Percentiles rank a stretch among this genome's conserved stretches.
These are phyloP conservation scores for Floccularia luteovirens DNA, from an alignment of 768 basidiomycete genomes.

Conservation along the genomic window DNA sequence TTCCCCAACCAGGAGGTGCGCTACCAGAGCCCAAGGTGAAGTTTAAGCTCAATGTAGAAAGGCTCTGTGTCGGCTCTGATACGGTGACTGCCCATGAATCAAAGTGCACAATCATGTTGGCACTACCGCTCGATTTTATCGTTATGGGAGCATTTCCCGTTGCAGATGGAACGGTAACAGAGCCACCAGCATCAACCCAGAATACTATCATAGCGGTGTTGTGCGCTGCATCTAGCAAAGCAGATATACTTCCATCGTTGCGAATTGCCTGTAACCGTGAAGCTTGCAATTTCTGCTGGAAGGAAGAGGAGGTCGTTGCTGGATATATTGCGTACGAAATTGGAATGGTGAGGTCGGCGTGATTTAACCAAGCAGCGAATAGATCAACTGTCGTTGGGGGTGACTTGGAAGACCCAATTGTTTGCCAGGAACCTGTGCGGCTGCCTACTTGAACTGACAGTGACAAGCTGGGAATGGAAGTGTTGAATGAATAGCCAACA, in stretches of 20 bases:
- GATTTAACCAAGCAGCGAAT: constrained; percentile 32
- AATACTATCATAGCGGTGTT: constrained; percentile 32
- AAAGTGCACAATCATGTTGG: constrained; percentile 22
- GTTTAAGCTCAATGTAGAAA: constrained; percentile 18
- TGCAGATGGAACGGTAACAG: constrained; percentile 18
- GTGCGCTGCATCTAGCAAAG: constrained; percentile 27
- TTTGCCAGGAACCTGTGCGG: constrained; percentile 52
- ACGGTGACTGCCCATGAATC: constrained; percentile 29
- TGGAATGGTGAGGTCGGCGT: constrained; percentile 14
- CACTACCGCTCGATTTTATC: constrained; percentile 24
- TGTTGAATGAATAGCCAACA: constrained; percentile 52
- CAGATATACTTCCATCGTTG: constrained; percentile 28
- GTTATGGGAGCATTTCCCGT: constrained; percentile 18
- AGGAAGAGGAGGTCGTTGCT: constrained; percentile 19
- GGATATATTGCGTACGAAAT: constrained; percentile 36
- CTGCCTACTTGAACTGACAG: constrained; percentile 32
- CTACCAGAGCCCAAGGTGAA: constrained; percentile 14
- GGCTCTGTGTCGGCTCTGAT: constrained; percentile 40
- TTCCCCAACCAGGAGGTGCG: constrained; percentile 15
- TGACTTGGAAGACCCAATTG: constrained; percentile 54
- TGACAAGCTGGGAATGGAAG: constrained; percentile 9
- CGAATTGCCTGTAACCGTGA: constrained; percentile 19
- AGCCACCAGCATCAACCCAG: constrained; percentile 32
- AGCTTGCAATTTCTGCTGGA: constrained; percentile 15
- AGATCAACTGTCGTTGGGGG: constrained; percentile 51